Conservation (phyloP, 139 green algal genomes). For the Chlamydomonas urium region DNA sequence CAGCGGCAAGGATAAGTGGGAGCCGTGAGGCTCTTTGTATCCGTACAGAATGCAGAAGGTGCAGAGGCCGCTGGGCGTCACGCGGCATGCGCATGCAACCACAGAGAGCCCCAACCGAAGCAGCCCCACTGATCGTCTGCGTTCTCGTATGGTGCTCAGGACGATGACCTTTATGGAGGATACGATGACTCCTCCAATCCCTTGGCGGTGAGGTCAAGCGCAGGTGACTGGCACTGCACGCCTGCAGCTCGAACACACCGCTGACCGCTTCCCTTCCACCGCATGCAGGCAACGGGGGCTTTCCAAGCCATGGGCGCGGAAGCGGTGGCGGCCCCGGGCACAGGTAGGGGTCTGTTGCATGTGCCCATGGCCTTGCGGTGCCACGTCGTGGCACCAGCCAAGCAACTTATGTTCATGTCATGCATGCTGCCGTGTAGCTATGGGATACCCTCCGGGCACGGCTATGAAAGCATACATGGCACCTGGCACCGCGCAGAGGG, state of each 20-base stretch:
- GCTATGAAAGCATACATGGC: constrained; percentile 43
- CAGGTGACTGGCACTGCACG: background rate
- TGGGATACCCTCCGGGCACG: constrained; percentile 33
- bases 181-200: constrained; percentile 52
- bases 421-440: constrained; percentile 21
- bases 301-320: background rate
- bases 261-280: no score
- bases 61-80: background rate
- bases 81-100: background rate
- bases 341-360: background rate
- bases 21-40: background rate
- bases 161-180: constrained; percentile 61
- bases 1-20: background rate
- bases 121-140: background rate
- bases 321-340: background rate
- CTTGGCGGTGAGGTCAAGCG: constrained; percentile 21
- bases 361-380: background rate
- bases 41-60: background rate
- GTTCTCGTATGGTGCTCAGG: constrained; percentile 18
- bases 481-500: constrained; percentile 19
- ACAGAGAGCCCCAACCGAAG: no score
- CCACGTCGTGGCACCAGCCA: background rate
- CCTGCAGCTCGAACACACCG: no score
- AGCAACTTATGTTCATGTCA: background rate
- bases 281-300: background rate